phyloP scores from a whole-genome alignment of 768 basidiomycete species.

The Amanita fuliginea region DNA sequence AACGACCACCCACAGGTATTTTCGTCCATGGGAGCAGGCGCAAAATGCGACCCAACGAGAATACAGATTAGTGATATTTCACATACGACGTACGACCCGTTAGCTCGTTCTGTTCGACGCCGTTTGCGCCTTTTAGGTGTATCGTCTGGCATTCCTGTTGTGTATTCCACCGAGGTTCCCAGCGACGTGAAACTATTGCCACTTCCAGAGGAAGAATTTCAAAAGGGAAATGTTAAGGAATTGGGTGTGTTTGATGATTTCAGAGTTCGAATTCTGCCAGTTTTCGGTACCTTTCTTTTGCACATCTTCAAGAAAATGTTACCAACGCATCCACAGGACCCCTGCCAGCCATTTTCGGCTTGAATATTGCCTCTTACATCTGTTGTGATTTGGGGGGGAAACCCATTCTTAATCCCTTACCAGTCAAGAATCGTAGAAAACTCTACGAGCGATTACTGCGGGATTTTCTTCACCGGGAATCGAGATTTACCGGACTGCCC shows the following conservation, averaged over 20 bases:
- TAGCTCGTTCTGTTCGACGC: constrained; percentile 83
- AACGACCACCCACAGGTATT: constrained; percentile 57
- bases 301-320: neutral
- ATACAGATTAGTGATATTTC: constrained; percentile 96
- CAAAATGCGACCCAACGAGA: constrained; percentile 90
- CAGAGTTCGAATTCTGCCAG: constrained; percentile 86
- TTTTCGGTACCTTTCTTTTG: constrained; percentile 46
- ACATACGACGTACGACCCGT: constrained; percentile 84
- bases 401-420: constrained; percentile 72
- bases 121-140: constrained; percentile 58
- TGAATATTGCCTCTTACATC: constrained; percentile 84
- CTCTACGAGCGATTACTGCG: constrained; percentile 71
- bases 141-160: constrained; percentile 66
- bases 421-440: constrained; percentile 79
- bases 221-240: constrained; percentile 83
- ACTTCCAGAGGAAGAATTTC: constrained; percentile 83
- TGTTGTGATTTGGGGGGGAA: constrained; percentile 78
- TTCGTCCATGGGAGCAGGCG: constrained; percentile 94
- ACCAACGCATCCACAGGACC: constrained; percentile 36
- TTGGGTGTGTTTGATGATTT: constrained; percentile 88
- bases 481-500: constrained; percentile 47
- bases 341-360: constrained; percentile 82
- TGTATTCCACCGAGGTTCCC: constrained; percentile 93
- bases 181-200: constrained; percentile 83
- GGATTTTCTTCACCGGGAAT: constrained; percentile 68